Evolutionary conservation across 805 yeast species (phyloP).

Genomic region (Ogataea pini): DNA sequence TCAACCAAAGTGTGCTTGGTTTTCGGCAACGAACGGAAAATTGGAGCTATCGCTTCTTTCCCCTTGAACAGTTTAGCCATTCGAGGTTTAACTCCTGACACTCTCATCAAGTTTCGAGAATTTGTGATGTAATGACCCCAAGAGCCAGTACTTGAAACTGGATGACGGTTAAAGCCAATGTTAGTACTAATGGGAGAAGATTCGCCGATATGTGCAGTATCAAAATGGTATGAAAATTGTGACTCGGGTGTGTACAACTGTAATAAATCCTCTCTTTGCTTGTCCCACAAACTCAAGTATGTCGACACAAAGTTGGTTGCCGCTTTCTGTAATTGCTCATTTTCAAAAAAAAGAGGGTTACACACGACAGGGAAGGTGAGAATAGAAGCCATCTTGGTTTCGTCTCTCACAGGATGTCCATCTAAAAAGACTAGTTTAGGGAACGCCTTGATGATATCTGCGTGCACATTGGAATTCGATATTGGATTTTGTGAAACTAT

Average conservation of each 20-base stretch:
- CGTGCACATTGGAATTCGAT: constrained; percentile 44
- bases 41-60: constrained; percentile 57
- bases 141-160: constrained; percentile 20
- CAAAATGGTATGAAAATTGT: constrained; percentile 79
- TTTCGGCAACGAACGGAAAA: constrained; percentile 72
- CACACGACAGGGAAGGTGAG: constrained; percentile 55
- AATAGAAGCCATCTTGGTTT: constrained; percentile 51
- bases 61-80: constrained; percentile 66
- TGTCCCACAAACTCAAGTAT: constrained; percentile 80
- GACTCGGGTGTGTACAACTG: constrained; percentile 79
- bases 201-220: constrained; percentile 52
- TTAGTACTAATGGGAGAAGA: not conserved
- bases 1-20: constrained; percentile 70
- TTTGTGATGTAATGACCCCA: constrained; percentile 71
- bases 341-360: constrained; percentile 79
- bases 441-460: constrained; percentile 68
- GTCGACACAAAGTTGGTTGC: constrained; percentile 79
- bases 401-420: constrained; percentile 77
- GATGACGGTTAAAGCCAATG: constrained; percentile 1
- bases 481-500: constrained; percentile 81
- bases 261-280: constrained; percentile 66
- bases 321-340: constrained; percentile 62
- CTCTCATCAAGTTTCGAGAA: constrained; percentile 75
- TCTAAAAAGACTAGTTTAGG: constrained; percentile 82
- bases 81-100: constrained; percentile 56